Percentiles rank a stretch among this genome's conserved stretches.
phyloP scores from a whole-genome alignment of 345 rosid species.

The Xanthoceras sorbifolium region DNA sequence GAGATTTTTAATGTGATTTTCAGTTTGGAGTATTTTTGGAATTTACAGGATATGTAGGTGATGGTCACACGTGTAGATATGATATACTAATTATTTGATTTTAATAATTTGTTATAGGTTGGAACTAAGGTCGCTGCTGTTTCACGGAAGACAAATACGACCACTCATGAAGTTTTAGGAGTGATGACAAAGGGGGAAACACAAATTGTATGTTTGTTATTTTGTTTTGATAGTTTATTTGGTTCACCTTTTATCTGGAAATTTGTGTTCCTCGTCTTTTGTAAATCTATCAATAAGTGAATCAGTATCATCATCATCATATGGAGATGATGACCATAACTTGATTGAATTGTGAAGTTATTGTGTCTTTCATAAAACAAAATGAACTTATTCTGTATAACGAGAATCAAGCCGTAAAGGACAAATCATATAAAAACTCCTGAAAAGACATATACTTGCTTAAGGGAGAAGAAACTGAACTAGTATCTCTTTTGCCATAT shows the following conservation, averaged over 20 bases:
- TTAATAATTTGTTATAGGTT: slow-evolving; percentile 45
- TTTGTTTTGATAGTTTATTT: neutral
- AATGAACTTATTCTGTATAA: neutral
- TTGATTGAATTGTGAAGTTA: neutral
- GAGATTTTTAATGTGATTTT: neutral
- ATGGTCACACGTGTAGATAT: slow-evolving; percentile 1
- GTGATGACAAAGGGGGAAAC: slow-evolving; percentile 80
- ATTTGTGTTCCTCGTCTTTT: neutral
- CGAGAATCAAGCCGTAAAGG: neutral
- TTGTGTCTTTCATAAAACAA: neutral
- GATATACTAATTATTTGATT: neutral
- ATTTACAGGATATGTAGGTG: neutral
- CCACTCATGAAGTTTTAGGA: slow-evolving; percentile 91
- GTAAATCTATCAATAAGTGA: neutral
- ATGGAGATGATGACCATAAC: neutral
- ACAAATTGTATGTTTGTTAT: slow-evolving; percentile 63
- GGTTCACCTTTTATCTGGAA: neutral
- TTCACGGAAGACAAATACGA: slow-evolving; percentile 95
- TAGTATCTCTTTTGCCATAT: too few species aligned
- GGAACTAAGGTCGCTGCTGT: slow-evolving; percentile 95
- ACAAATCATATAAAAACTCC: neutral
- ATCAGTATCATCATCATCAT: neutral
- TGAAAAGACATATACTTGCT: too few species aligned
- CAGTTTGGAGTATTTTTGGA: neutral
- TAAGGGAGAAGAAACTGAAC: too few species aligned